Evolutionary conservation across 345 rosid species (phyloP), one percentile per base, ranked within the genome.

Genomic region (Rubroshorea leprosula): DNA sequence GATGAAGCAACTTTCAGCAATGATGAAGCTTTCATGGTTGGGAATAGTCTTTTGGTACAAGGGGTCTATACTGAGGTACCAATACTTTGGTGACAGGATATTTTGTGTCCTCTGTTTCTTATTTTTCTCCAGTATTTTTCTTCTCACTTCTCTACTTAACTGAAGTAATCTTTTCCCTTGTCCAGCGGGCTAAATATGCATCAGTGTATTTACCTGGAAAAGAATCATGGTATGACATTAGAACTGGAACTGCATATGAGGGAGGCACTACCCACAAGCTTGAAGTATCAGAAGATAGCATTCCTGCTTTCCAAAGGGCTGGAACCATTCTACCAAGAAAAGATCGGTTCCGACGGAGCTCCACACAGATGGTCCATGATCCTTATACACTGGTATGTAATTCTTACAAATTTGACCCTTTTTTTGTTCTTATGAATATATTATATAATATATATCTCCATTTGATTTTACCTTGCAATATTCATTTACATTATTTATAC

Each of bases 21-120:
- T 38, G 99, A 90, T 51, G 99, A 94, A 69, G 90, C 97, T 38
- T 94, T 94, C 79, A 90, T 94, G 99, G 89, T 94, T 56, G 99
- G 99, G 59, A 73, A 71, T 69, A 81, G 88, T 76, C 78, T 94
- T 49, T 64, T 94, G 72, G 96, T 94, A 57, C 99, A 87, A 82
- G 99, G 99, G 59, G 80, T 94, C 64, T 94, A 79, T 71, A 72
- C 74, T 8, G 86, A 87, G 96, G 99, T 93, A 74, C 3, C 1
- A 35, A 3, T 35, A 35, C 64, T 66, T 29, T 25, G 15, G 49
- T 39, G 27, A 57, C 44, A 22, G 23, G 27, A 23, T 21, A 4
- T 54, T 57, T 23, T 24, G 23, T 7, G 51, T 50, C 44, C 60
- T 41, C 24, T 55, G 49, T 54, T 64, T 59, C 53, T 13, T 23